phyloP scores from a whole-genome alignment of 2,329 filamentous ascomycete species.

The Fusarium aywerte region DNA sequence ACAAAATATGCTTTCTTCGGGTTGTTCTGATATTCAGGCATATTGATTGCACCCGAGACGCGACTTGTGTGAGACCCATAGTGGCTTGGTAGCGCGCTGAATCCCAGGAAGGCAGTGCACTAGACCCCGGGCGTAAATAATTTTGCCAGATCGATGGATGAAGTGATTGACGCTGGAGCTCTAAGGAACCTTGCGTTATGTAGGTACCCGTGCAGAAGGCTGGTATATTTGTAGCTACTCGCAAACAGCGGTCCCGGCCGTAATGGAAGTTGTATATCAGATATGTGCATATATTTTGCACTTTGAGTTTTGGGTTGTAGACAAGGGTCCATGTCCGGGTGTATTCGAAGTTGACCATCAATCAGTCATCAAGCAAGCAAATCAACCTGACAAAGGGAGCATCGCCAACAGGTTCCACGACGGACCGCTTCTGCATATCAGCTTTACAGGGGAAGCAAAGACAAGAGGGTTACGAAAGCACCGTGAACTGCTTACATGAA shows the following conservation, averaged over 20 bases:
- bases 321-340: constrained; percentile 5
- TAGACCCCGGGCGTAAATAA: constrained; percentile 30
- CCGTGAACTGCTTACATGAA: constrained; percentile 23
- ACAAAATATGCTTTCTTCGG: neutral
- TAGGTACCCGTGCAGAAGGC: constrained; percentile 22
- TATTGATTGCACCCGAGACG: constrained; percentile 17
- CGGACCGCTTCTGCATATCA: constrained; percentile 42
- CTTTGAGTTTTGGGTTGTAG: constrained; percentile 3
- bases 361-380: constrained; percentile 34
- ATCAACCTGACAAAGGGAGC: constrained; percentile 16
- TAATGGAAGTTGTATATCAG: constrained; percentile 2
- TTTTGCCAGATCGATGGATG: constrained; percentile 1
- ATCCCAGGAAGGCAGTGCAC: constrained; percentile 28
- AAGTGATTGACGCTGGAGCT: constrained; percentile 19
- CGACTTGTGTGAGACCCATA: constrained; percentile 26
- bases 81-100: constrained; percentile 31
- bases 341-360: constrained; percentile 24
- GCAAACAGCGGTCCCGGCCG: neutral
- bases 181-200: constrained; percentile 26
- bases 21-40: constrained; percentile 21
- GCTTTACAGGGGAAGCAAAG: constrained; percentile 28
- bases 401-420: constrained; percentile 18
- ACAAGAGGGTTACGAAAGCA: constrained; percentile 33
- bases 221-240: neutral
- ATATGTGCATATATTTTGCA: neutral